Evolutionary conservation across 2,329 filamentous ascomycete species (phyloP), one percentile per base, ranked within the genome.

Genomic region (Fusarium praegraminearum): DNA sequence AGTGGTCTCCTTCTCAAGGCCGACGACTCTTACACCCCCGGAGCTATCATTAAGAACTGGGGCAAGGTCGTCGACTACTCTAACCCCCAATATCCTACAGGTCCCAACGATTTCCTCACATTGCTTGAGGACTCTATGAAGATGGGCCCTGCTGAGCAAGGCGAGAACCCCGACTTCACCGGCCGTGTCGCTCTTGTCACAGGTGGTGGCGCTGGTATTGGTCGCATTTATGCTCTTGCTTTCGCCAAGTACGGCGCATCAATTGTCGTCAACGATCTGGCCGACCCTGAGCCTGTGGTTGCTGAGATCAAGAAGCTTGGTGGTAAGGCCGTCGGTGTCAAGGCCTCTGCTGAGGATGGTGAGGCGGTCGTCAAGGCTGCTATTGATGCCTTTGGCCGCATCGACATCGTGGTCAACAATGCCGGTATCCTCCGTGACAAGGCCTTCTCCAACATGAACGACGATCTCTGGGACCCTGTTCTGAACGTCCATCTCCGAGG

Each of bases 331-430:
- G 92, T 93, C 61, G 94, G 94, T 74, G 93, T 97, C 81, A 98
- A 97, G 85, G 93, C 93, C 61, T 97, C 93, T 50, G 94, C 94
- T 64, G 93, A 97, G 80, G 93, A 99, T 65, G 96, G 96, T 47
- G 94, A 98, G 57, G 87, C 87, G 40, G 93, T 98, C 47, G 90
- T 99, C 75, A 97, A 98, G 87, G 90, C 89, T 61, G 95, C 95
- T 58, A 97, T 99, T 76, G 95, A 98, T 78, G 90, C 91, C 41
- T 98, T 92, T 79, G 96, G 96, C 75, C 93, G 96, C 75, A 88
- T 99, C 75, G 96, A 99, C 78, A 94, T 99, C 69, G 82, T 99
- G 70, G 87, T 99, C 85, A 99, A 99, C 89, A 99, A 99, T 78
- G 96, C 96, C 55, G 96, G 96, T 77, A 99, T 99, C 75, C 89